phyloP scores from a whole-genome alignment of 2,329 filamentous ascomycete species.

The Aspergillus novofumigatus region DNA sequence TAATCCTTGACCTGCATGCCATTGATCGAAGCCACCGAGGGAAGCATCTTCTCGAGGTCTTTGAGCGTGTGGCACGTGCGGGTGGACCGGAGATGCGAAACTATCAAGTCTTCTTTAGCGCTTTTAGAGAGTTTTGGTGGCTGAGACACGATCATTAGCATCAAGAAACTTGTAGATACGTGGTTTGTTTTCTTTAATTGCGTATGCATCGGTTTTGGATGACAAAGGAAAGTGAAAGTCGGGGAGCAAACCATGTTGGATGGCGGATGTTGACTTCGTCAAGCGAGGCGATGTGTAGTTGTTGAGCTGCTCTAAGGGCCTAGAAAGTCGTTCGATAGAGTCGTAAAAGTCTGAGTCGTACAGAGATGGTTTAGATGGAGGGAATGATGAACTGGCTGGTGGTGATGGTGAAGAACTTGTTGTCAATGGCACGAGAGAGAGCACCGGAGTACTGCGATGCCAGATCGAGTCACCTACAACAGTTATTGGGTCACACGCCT shows the following conservation, averaged over 20 bases:
- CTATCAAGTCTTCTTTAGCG: constrained; percentile 55
- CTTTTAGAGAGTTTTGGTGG: constrained; percentile 54
- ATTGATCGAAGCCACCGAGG: constrained; percentile 59
- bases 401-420: neutral
- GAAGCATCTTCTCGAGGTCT: constrained; percentile 63
- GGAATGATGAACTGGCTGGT: neutral
- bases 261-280: neutral
- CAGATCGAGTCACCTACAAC: neutral
- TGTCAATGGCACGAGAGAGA: neutral
- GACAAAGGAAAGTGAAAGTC: neutral
- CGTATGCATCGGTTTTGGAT: neutral
- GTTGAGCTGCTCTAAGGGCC: neutral
- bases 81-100: constrained; percentile 57
- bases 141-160: constrained; percentile 10
- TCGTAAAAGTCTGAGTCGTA: too few relatives aligned
- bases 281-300: neutral
- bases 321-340: neutral
- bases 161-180: neutral
- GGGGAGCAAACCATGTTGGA: neutral
- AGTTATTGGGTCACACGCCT: neutral
- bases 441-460: neutral
- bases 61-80: constrained; percentile 62
- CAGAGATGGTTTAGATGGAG: neutral
- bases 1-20: constrained; percentile 66
- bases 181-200: neutral